Percentiles rank a stretch among this genome's conserved stretches.
These are phyloP conservation scores for Bruguiera parviflora DNA, from an alignment of 345 rosid genomes.

Conservation along the genomic window DNA sequence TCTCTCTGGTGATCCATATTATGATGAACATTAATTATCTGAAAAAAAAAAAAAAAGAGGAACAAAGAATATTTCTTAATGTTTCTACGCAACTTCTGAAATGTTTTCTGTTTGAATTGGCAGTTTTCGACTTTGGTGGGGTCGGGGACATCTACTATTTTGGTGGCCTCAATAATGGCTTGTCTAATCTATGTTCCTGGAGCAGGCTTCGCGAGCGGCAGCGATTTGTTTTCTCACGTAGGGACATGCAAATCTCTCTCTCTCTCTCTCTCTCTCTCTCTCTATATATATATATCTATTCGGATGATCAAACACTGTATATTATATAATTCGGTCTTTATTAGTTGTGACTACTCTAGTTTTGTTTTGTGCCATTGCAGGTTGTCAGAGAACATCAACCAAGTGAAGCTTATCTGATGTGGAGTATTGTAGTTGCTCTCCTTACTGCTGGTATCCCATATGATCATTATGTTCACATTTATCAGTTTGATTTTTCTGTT, in stretches of 20 bases:
- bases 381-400: conserved; percentile 33
- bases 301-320: too few relatives aligned
- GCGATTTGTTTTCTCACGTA: conserved; percentile 26
- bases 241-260: neutral
- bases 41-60: too few relatives aligned
- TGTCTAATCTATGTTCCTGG: conserved; percentile 29
- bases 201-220: conserved; percentile 30
- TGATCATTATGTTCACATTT: neutral
- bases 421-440: conserved; percentile 36
- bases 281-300: too few relatives aligned
- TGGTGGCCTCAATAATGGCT: conserved; percentile 33
- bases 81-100: neutral
- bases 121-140: conserved; percentile 36
- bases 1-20: neutral
- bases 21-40: too few relatives aligned
- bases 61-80: neutral
- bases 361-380: conserved; percentile 13
- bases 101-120: conserved; percentile 3
- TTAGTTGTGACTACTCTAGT: too few relatives aligned
- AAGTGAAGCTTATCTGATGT: conserved; percentile 37
- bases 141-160: conserved; percentile 23
- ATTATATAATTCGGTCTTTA: too few relatives aligned
- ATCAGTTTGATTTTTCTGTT: too few relatives aligned
- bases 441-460: conserved; percentile 22
- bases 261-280: too few relatives aligned